Base-by-base conservation (phyloP, 805 yeast genomes). In the Wickerhamomyces xylosicus region DNA sequence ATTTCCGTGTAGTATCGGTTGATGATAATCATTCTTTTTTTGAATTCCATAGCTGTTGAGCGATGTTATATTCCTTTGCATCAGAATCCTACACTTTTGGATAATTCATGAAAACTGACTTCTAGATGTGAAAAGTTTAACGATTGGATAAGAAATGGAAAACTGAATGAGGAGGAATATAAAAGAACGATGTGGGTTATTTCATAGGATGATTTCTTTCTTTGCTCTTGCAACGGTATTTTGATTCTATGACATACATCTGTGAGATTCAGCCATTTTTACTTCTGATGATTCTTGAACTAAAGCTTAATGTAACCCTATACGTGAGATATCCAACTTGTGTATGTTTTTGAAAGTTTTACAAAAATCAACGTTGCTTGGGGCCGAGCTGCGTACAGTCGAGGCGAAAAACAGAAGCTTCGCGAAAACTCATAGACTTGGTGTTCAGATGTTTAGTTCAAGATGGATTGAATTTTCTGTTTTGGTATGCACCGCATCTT, bases 211-310 rank as follows among this genome's bases (percentile, higher is more conserved):
- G n/a, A n/a, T n/a, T n/a, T n/a, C n/a, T n/a, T n/a, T n/a, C n/a
- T n/a, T n/a, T n/a, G n/a, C n/a, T n/a, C n/a, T n/a, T n/a, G n/a
- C n/a, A n/a, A n/a, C n/a, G n/a, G n/a, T n/a, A n/a, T n/a, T n/a
- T n/a, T n/a, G n/a, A n/a, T n/a, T n/a, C n/a, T n/a, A n/a, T 41
- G 56, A 84, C 95, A 71, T 85, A 85, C 95, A 82, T 86, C 95
- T 85, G 76, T 85, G 95, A 67, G 95, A 81, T 78, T 85, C 95
- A 76, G 95, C 87, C 95, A 85, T 85, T 72, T 46, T 52, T 48
- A 42, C 47, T 42, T 41, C 33, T 31, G 17, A 17, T 17, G 19
- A 31, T 31, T 16, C 22, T 34, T 25, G 25, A 27, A 32, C 34
- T 22, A 27, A 17, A 20, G 19, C 9, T 17, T 15, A 19, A 15